phyloP scores from a whole-genome alignment of 148 eudicot species.

The Suaeda aralocaspica region DNA sequence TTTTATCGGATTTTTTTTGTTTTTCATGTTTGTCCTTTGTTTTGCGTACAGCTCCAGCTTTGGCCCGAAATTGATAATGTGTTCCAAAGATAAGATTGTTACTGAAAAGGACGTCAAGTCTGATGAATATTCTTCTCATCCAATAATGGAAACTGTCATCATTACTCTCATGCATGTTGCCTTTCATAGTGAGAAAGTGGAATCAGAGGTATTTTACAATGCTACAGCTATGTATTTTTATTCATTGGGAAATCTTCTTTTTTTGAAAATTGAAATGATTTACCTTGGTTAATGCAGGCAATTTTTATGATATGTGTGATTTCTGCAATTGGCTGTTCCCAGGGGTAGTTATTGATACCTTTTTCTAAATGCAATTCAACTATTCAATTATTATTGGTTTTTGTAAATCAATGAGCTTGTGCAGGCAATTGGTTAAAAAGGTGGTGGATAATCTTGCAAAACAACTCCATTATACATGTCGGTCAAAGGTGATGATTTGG shows the following conservation, averaged over 20 bases:
- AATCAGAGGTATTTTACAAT: conserved; percentile 63
- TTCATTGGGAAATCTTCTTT: background rate
- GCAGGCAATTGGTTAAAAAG: conserved; percentile 74
- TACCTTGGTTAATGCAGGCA: conserved; percentile 51
- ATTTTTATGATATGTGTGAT: conserved; percentile 78
- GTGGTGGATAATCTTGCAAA: conserved; percentile 71
- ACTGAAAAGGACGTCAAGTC: conserved; percentile 54
- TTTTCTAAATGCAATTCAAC: conserved; percentile 4
- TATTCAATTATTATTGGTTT: conserved; percentile 2
- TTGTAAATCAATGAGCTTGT: conserved; percentile 9
- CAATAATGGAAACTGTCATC: conserved; percentile 64
- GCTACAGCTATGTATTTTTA: background rate
- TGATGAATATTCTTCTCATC: conserved; percentile 55
- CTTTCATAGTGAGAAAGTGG: conserved; percentile 74
- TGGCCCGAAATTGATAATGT: conserved; percentile 61
- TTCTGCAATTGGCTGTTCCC: conserved; percentile 72
- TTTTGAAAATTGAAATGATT: background rate
- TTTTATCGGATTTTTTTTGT: background rate
- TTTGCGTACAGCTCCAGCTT: conserved; percentile 65
- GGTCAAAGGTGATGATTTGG: conserved; percentile 58
- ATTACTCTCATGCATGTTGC: conserved; percentile 84
- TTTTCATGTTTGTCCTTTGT: conserved; percentile 8
- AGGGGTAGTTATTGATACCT: conserved; percentile 46
- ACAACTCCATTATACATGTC: conserved; percentile 49
- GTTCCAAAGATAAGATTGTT: conserved; percentile 52